Conservation (phyloP, 495 filamentous ascomycete species). For the Letharia lupina region DNA sequence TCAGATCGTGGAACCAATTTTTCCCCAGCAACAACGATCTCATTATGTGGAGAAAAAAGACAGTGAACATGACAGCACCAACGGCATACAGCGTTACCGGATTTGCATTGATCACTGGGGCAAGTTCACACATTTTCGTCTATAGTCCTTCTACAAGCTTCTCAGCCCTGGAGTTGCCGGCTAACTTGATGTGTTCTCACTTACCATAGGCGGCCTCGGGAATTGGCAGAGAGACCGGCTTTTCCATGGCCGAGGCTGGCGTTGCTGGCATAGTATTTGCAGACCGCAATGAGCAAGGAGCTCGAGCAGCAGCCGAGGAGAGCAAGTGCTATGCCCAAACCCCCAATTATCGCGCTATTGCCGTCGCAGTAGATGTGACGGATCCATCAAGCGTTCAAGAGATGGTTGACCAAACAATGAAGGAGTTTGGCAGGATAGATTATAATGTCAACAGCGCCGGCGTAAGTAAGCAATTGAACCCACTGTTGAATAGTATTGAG, state of each 20-base stretch:
- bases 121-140: not conserved
- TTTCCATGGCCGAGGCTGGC: conserved; percentile 31
- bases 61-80: not conserved
- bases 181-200: not conserved
- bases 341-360: conserved; percentile 26
- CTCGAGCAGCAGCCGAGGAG: conserved; percentile 25
- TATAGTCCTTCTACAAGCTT: no score
- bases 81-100: not conserved
- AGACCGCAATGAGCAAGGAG: conserved; percentile 30
- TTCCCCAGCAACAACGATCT: not conserved
- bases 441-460: conserved; percentile 32
- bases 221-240: conserved; percentile 30
- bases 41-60: not conserved
- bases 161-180: not conserved
- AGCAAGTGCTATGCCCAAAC: conserved; percentile 25
- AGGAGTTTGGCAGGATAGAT: conserved; percentile 29
- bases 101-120: not conserved
- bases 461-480: conserved; percentile 21
- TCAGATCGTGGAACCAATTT: not conserved
- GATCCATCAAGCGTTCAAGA: conserved; percentile 24
- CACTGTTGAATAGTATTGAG: not conserved
- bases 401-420: conserved; percentile 23
- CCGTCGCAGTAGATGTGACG: conserved; percentile 26
- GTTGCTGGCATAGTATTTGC: conserved; percentile 30
- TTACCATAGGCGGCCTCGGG: not conserved